Conservation (phyloP, 1,139 yeast species). For the Yamadazyma oceani region DNA sequence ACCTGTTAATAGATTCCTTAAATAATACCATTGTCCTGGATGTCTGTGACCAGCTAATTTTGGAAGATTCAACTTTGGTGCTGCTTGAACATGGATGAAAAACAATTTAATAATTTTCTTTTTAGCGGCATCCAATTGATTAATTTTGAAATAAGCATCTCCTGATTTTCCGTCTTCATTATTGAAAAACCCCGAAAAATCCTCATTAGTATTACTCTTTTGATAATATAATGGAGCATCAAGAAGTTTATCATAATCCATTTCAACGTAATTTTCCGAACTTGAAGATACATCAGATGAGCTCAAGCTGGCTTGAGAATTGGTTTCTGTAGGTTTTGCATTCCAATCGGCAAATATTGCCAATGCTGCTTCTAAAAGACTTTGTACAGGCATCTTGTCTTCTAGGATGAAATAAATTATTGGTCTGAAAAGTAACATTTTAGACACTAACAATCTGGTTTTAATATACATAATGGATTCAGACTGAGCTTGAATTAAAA, state of each 20-base stretch:
- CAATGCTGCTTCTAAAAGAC: constrained; percentile 26
- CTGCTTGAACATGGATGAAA: constrained; percentile 26
- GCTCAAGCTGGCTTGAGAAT: constrained; percentile 5
- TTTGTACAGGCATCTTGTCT: constrained; percentile 28
- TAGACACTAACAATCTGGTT: constrained; percentile 37
- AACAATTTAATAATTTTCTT: constrained; percentile 25
- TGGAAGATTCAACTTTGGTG: constrained; percentile 38
- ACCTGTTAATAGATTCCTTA: constrained; percentile 42
- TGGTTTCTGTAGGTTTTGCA: constrained; percentile 4
- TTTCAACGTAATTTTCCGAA: constrained; percentile 14
- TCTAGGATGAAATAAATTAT: constrained; percentile 34
- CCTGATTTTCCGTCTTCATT: constrained; percentile 13
- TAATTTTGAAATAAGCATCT: constrained; percentile 17
- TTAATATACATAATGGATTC: constrained; percentile 43
- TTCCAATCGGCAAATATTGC: constrained; percentile 17
- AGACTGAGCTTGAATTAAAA: constrained; percentile 36
- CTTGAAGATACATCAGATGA: constrained; percentile 13
- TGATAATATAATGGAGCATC: constrained; percentile 34
- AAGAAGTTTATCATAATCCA: constrained; percentile 27
- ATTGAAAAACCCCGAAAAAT: constrained; percentile 29
- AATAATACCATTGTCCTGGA: constrained; percentile 44
- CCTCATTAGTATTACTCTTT: constrained; percentile 31
- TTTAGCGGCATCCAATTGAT: constrained; percentile 20
- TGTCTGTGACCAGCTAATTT: constrained; percentile 41
- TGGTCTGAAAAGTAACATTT: constrained; percentile 36